phyloP scores from a whole-genome alignment of 352 stramenopile genomes.

The Pythium dissimile region DNA sequence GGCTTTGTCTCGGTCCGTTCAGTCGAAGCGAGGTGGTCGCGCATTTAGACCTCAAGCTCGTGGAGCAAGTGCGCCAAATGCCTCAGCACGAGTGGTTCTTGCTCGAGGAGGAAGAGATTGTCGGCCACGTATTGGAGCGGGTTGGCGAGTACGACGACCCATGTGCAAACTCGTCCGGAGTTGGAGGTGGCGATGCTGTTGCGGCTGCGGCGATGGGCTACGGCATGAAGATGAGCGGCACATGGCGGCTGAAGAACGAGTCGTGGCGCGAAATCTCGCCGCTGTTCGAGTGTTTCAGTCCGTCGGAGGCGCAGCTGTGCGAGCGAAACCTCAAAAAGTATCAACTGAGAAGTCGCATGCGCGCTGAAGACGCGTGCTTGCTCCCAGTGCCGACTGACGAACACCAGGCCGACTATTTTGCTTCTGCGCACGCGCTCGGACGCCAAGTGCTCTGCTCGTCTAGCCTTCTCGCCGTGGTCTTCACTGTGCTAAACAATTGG shows the following conservation, averaged over 20 bases:
- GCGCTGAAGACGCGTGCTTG: slow-evolving; percentile 11
- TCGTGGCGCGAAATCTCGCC: slow-evolving; percentile 57
- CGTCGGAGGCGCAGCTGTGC: slow-evolving; percentile 62
- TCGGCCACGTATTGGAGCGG: slow-evolving; percentile 56
- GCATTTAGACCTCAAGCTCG: slow-evolving; percentile 65
- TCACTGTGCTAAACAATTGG: slow-evolving; percentile 42
- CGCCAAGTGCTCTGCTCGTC: slow-evolving; percentile 45
- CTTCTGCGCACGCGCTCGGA: slow-evolving; percentile 5
- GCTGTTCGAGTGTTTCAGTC: slow-evolving; percentile 76
- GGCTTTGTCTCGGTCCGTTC: slow-evolving; percentile 63
- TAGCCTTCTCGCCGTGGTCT: slow-evolving; percentile 37
- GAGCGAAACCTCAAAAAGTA: slow-evolving; percentile 71
- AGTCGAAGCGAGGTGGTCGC: slow-evolving; percentile 63
- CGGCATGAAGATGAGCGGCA: slow-evolving; percentile 68
- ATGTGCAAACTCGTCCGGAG: neutral
- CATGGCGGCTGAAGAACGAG: slow-evolving; percentile 55
- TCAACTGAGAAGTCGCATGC: slow-evolving; percentile 7
- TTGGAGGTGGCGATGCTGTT: slow-evolving; percentile 5
- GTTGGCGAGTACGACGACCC: slow-evolving; percentile 66
- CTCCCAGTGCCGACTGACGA: neutral
- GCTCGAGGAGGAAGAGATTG: slow-evolving; percentile 76
- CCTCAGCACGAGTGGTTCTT: slow-evolving; percentile 44
- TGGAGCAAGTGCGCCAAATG: slow-evolving; percentile 72
- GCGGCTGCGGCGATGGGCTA: slow-evolving; percentile 27
- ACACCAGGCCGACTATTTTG: neutral